Evolutionary conservation across 805 yeast species (phyloP).

Genomic region (Candida tallmaniae): DNA sequence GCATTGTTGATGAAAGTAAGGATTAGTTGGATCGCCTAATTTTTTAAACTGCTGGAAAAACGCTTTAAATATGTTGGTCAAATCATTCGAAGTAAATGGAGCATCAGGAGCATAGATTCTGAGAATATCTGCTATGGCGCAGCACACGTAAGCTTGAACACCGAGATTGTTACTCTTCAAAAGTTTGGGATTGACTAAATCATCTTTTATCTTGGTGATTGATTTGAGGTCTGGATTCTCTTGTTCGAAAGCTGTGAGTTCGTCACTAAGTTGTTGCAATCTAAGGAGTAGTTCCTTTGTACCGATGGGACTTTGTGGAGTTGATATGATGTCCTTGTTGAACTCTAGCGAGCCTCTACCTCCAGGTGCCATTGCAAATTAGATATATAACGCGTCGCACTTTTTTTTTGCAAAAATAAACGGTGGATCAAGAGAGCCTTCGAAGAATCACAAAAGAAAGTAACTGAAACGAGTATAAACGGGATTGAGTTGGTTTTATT

Average conservation of each 20-base stretch:
- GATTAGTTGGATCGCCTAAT: slow-evolving; percentile 50
- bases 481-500: too few relatives aligned
- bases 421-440: not conserved
- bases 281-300: slow-evolving; percentile 58
- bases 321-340: slow-evolving; percentile 45
- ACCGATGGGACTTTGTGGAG: slow-evolving; percentile 53
- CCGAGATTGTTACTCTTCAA: slow-evolving; percentile 60
- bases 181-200: slow-evolving; percentile 55
- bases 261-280: slow-evolving; percentile 55
- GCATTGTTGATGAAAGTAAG: slow-evolving; percentile 58
- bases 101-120: slow-evolving; percentile 87
- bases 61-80: slow-evolving; percentile 61
- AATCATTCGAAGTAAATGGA: slow-evolving; percentile 65
- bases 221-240: slow-evolving; percentile 43
- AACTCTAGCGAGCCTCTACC: slow-evolving; percentile 2
- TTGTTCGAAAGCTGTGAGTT: slow-evolving; percentile 56
- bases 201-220: slow-evolving; percentile 39
- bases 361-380: too few relatives aligned
- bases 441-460: not conserved
- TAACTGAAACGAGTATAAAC: too few relatives aligned
- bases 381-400: not conserved
- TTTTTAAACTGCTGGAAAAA: slow-evolving; percentile 60
- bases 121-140: slow-evolving; percentile 71
- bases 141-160: slow-evolving; percentile 63
- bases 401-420: not conserved